Percentiles rank a stretch among this genome's conserved stretches.
phyloP scores from a whole-genome alignment of 2,329 filamentous ascomycete genomes.

The Emmonsiellopsis sp. region DNA sequence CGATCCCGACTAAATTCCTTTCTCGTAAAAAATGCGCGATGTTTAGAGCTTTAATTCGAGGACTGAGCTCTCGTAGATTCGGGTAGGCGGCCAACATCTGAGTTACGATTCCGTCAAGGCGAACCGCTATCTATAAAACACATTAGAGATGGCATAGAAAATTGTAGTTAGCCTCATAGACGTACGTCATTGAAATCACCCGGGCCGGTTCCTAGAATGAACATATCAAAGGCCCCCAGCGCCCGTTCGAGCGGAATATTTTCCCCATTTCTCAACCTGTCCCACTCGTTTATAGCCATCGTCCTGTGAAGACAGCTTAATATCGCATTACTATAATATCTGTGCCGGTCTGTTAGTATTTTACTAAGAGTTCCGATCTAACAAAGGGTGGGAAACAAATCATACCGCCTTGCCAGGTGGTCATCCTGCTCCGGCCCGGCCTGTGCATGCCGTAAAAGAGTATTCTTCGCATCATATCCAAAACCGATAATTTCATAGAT shows the following conservation, averaged over 20 bases:
- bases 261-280: conserved; percentile 42
- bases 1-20: conserved; percentile 61
- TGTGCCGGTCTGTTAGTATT: conserved; percentile 22
- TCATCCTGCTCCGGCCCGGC: conserved; percentile 56
- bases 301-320: conserved; percentile 73
- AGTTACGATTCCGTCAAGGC: conserved; percentile 55
- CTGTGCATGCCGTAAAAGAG: conserved; percentile 57
- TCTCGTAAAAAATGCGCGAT: conserved; percentile 61
- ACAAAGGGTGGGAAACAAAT: conserved; percentile 9
- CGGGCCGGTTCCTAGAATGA: conserved; percentile 62
- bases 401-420: conserved; percentile 52
- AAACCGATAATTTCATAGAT: conserved; percentile 61
- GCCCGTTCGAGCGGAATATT: conserved; percentile 59
- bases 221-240: conserved; percentile 79
- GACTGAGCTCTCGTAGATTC: conserved; percentile 46
- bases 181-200: conserved; percentile 66
- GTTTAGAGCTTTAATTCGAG: conserved; percentile 56
- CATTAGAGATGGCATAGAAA: conserved; percentile 8
- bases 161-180: conserved; percentile 4
- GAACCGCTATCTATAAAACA: conserved; percentile 44
- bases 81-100: conserved; percentile 47
- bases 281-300: conserved; percentile 71
- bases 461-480: conserved; percentile 85
- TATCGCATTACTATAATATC: conserved; percentile 65
- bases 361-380: background rate